Base-by-base conservation (phyloP, 2,329 filamentous ascomycete species). In the Verruconis gallopava region DNA sequence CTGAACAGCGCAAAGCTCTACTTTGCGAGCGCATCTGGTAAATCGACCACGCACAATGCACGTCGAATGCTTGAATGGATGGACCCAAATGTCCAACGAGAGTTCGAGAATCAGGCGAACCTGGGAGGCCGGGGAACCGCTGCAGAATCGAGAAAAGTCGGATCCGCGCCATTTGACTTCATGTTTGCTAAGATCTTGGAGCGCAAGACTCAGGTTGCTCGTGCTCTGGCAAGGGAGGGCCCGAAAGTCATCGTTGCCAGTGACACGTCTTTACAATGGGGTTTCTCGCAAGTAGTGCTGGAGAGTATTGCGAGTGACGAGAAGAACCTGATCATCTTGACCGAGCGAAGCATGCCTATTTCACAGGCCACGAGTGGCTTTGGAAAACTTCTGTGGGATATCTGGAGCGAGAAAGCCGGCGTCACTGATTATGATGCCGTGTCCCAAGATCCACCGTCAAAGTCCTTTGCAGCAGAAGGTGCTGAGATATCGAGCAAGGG, bases 11-110 rank as follows among this genome's bases (percentile, higher is more conserved):
- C 71, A 6, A 68, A 66, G 38, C 67, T 95, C 1, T 95, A 86
- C 55, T 68, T 98, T 34, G 89, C 88, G 1, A 88, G 86, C 30
- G 80, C 79, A 45, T 93, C 85, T 47, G 82, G 85, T 48, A 80
- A 84, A 44, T 88, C 85, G 47, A 93, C 88, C 0, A 83, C 96
- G 71, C 75, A 85, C 40, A 85, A 95, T 50, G 84, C 89, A 19
- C 75, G 88, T 50, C 95, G 89, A 58, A 93, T 98, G 84, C 68
- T 98, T 21, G 91, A 98, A 56, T 98, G 91, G 91, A 96, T 98
- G 88, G 88, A 96, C 55, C 88, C 95, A 54, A 81, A 79, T 44
- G 93, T 98, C 45, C 81, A 93, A 33, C 79, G 86, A 42, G 89
- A 96, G 53, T 93, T 94, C 47, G 88, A 94, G 57, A 77, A 80